Percentiles rank a stretch among this genome's conserved stretches.
Evolutionary conservation across 805 yeast genomes (phyloP).

Genomic region (Yarrowia sp.): DNA sequence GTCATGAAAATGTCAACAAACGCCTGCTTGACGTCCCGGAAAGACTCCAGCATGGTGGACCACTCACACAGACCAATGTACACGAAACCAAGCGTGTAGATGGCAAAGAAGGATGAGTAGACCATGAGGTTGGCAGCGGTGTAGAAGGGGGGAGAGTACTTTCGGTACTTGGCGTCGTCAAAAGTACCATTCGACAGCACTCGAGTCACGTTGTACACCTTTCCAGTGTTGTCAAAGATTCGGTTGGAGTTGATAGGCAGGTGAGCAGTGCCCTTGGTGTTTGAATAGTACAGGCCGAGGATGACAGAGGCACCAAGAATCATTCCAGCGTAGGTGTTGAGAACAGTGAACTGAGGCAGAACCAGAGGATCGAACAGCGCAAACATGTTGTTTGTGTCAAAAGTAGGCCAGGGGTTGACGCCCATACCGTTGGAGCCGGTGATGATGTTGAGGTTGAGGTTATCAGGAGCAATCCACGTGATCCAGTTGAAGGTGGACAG

Average conservation of each 20-base stretch:
- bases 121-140: slow-evolving; percentile 47
- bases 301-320: slow-evolving; percentile 49
- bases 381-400: slow-evolving; percentile 45
- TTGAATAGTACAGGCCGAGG: slow-evolving; percentile 52
- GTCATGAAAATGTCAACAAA: background rate
- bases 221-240: slow-evolving; percentile 54
- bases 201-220: slow-evolving; percentile 48
- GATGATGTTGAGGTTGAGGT: slow-evolving; percentile 57
- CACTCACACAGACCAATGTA: slow-evolving; percentile 38
- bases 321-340: slow-evolving; percentile 43
- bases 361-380: slow-evolving; percentile 40
- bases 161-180: slow-evolving; percentile 48
- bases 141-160: slow-evolving; percentile 68
- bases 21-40: slow-evolving; percentile 28
- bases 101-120: slow-evolving; percentile 57
- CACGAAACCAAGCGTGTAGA: slow-evolving; percentile 55
- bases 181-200: slow-evolving; percentile 41
- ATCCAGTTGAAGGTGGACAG: slow-evolving; percentile 65
- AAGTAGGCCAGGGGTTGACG: slow-evolving; percentile 47
- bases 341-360: slow-evolving; percentile 45
- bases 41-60: slow-evolving; percentile 32
- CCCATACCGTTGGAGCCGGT: slow-evolving; percentile 63
- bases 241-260: slow-evolving; percentile 58
- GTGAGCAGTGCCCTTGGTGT: slow-evolving; percentile 59
- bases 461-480: slow-evolving; percentile 55